Evolutionary conservation across 805 yeast species (phyloP).

Genomic region (Starmerella vaccinii): DNA sequence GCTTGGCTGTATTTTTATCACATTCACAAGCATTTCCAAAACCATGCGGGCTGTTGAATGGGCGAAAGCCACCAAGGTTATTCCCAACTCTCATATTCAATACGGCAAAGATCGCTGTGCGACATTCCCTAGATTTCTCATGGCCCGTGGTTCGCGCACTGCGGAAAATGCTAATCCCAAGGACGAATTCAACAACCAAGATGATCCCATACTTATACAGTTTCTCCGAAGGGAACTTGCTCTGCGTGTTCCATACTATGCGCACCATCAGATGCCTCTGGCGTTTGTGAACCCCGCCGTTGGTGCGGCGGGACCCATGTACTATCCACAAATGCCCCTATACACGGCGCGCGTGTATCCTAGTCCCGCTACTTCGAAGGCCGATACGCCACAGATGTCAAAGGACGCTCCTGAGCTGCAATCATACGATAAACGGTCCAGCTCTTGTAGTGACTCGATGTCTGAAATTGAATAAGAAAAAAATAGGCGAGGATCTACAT

Average conservation of each 20-base stretch:
- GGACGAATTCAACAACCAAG: no score
- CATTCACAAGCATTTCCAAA: constrained; percentile 79
- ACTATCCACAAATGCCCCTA: not conserved
- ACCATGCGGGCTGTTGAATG: constrained; percentile 91
- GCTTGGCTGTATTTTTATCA: constrained; percentile 81
- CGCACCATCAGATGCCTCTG: not conserved
- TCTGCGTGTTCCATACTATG: not conserved
- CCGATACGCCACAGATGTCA: not conserved
- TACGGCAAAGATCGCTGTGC: constrained; percentile 96
- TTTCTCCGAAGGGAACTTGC: constrained; percentile 3
- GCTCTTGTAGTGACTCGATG: no score
- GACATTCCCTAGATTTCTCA: constrained; percentile 35
- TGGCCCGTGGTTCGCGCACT: not conserved
- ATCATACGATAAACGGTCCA: no score
- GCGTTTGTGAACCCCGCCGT: not conserved
- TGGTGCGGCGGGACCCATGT: not conserved
- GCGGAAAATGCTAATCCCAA: not conserved
- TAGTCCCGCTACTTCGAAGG: not conserved
- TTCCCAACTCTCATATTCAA: constrained; percentile 62
- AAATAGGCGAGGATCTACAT: no score
- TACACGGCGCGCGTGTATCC: not conserved
- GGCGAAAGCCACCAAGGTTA: constrained; percentile 59
- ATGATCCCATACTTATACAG: constrained; percentile 5
- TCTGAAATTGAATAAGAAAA: no score
- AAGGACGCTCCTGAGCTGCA: not conserved